Conservation (phyloP, 2,329 filamentous ascomycete genomes). For the Sporothrix pallida region DNA sequence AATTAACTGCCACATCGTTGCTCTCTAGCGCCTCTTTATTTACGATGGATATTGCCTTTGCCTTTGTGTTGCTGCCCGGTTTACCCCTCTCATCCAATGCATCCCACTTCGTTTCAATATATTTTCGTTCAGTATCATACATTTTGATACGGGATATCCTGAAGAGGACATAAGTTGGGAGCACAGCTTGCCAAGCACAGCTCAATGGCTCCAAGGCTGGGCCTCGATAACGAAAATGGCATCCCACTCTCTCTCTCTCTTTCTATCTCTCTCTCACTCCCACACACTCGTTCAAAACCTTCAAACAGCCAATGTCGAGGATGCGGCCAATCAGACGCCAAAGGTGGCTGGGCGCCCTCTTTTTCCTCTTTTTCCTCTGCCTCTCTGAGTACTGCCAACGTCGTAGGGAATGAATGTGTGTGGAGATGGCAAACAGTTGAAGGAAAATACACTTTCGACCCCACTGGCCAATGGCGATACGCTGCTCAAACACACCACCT, state of each 20-base stretch:
- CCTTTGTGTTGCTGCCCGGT: background rate
- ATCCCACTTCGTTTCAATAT: background rate
- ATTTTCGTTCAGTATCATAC: too few species aligned
- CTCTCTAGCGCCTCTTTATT: too few species aligned
- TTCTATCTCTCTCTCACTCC: background rate
- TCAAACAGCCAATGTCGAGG: constrained; percentile 14
- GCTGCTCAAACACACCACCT: constrained; percentile 34
- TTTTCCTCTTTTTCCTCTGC: background rate
- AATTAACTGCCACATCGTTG: background rate
- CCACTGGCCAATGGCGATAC: constrained; percentile 36
- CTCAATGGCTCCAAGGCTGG: background rate
- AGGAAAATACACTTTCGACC: background rate
- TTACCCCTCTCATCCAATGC: constrained; percentile 4
- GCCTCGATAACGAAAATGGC: constrained; percentile 6
- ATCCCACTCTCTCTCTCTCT: background rate
- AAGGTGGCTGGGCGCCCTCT: background rate
- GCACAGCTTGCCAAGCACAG: background rate
- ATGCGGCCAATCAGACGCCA: constrained; percentile 11
- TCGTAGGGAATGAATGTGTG: constrained; percentile 6
- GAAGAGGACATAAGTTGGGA: background rate
- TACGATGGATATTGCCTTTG: too few species aligned
- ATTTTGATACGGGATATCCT: background rate
- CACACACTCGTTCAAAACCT: background rate
- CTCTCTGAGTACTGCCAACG: background rate
- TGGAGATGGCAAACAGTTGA: background rate